These are phyloP conservation scores for Cutaneotrichosporon spelunceum DNA, from an alignment of 1,284 basidiomycete species.

Conservation along the genomic window DNA sequence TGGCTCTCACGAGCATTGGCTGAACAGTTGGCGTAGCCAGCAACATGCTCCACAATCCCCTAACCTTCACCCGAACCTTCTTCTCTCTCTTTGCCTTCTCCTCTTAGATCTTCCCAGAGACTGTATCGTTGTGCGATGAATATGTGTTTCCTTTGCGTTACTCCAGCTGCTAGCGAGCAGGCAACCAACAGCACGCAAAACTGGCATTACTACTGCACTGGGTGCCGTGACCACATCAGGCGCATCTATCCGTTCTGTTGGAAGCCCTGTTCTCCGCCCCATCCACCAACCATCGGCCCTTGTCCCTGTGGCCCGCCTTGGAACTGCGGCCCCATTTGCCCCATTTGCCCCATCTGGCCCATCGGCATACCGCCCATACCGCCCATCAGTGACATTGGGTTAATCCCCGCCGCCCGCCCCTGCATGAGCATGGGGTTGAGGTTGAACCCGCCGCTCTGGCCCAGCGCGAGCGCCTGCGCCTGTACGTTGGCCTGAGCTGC, in stretches of 20 bases:
- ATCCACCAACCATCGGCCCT: conserved; percentile 6
- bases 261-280: conserved; percentile 6
- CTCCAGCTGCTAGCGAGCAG: no score
- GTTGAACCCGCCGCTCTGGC: conserved; percentile 8
- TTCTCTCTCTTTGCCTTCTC: neutral
- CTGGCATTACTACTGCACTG: neutral
- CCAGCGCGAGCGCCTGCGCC: conserved; percentile 16
- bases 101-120: neutral
- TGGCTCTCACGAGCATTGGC: conserved; percentile 6
- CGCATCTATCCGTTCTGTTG: neutral
- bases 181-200: no score
- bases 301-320: neutral
- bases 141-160: neutral
- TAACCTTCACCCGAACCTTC: neutral
- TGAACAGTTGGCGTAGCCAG: neutral
- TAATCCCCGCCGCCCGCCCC: neutral
- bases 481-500: conserved; percentile 14
- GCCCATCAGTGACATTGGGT: conserved; percentile 1
- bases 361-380: conserved; percentile 5
- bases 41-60: neutral
- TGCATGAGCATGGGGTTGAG: conserved; percentile 13
- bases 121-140: neutral
- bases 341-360: conserved; percentile 4
- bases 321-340: no score
- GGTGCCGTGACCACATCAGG: neutral